Percentiles rank a stretch among this genome's conserved stretches.
Evolutionary conservation across 1,284 basidiomycete species (phyloP).

Genomic region (Schizopora paradoxa): DNA sequence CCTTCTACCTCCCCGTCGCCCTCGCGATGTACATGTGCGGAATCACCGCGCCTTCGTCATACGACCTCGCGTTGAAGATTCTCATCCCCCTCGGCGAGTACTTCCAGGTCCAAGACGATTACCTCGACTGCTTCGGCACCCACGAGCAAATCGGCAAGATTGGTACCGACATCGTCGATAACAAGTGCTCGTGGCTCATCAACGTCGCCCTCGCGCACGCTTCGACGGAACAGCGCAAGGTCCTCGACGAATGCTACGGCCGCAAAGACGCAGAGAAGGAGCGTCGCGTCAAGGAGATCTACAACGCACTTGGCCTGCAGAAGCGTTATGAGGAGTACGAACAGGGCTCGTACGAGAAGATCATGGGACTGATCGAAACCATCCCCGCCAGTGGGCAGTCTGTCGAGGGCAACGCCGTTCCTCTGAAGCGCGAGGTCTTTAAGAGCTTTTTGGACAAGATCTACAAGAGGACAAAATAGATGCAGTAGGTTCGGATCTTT

Average conservation of each 20-base stretch:
- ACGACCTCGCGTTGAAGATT: conserved; percentile 78
- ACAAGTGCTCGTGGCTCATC: conserved; percentile 98
- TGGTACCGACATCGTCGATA: conserved; percentile 97
- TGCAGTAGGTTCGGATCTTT: too few relatives aligned
- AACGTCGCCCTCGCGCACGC: conserved; percentile 78
- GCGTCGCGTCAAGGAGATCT: conserved; percentile 73
- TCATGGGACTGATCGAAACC: conserved; percentile 62
- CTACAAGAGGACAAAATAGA: conserved; percentile 79
- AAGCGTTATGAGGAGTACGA: conserved; percentile 76
- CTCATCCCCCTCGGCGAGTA: conserved; percentile 94
- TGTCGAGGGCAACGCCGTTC: conserved; percentile 34
- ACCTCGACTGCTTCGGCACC: conserved; percentile 87
- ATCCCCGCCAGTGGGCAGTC: conserved; percentile 52
- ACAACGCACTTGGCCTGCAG: conserved; percentile 66
- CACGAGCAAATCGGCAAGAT: conserved; percentile 95
- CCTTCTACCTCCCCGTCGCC: conserved; percentile 97
- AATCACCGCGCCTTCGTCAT: conserved; percentile 66
- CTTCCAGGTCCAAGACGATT: conserved; percentile 99
- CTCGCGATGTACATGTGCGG: conserved; percentile 83
- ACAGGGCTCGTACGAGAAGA: conserved; percentile 61
- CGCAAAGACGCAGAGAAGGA: conserved; percentile 66
- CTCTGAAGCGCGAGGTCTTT: conserved; percentile 80
- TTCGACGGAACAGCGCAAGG: conserved; percentile 47
- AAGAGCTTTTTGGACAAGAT: conserved; percentile 85
- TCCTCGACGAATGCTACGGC: conserved; percentile 83